phyloP scores from a whole-genome alignment of 768 basidiomycete species.

The Suillus sp. region DNA sequence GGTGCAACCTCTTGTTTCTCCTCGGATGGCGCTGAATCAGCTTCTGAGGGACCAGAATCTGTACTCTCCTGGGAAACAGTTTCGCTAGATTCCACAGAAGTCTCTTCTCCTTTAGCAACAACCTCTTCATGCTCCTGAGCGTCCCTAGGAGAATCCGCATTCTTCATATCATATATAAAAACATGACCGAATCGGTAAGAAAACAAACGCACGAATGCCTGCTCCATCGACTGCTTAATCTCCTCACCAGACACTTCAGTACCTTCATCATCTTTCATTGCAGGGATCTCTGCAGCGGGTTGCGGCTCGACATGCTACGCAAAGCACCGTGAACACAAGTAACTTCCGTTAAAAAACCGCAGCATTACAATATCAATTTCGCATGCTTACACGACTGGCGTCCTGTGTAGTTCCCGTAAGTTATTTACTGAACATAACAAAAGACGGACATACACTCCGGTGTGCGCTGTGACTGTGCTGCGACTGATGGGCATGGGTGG shows the following conservation, averaged over 20 bases:
- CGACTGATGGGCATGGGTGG: conserved; percentile 23
- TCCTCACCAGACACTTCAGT: conserved; percentile 31
- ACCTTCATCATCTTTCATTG: conserved; percentile 34
- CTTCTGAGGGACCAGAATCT: not conserved
- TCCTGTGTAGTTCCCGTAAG: conserved; percentile 17
- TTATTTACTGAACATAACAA: conserved; percentile 5
- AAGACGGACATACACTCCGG: conserved; percentile 22
- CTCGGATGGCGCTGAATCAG: not conserved
- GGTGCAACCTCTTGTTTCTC: not conserved
- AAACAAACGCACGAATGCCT: conserved; percentile 25
- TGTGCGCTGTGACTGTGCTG: conserved; percentile 19
- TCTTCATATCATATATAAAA: conserved; percentile 21
- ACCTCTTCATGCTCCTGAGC: conserved; percentile 31
- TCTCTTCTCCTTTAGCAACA: conserved; percentile 13
- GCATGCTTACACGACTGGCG: conserved; percentile 21
- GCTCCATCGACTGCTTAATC: conserved; percentile 33
- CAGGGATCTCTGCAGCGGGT: conserved; percentile 10
- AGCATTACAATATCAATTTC: conserved; percentile 5
- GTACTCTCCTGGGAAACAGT: not conserved
- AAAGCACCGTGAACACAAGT: conserved; percentile 9
- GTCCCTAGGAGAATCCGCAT: conserved; percentile 34
- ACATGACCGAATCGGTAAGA: conserved; percentile 1
- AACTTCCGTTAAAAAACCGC: conserved; percentile 5
- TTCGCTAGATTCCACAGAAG: not conserved
- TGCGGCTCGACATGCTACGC: conserved; percentile 22